phyloP scores from a whole-genome alignment of 2,329 filamentous ascomycete species.

The Colletotrichum cuscutae region DNA sequence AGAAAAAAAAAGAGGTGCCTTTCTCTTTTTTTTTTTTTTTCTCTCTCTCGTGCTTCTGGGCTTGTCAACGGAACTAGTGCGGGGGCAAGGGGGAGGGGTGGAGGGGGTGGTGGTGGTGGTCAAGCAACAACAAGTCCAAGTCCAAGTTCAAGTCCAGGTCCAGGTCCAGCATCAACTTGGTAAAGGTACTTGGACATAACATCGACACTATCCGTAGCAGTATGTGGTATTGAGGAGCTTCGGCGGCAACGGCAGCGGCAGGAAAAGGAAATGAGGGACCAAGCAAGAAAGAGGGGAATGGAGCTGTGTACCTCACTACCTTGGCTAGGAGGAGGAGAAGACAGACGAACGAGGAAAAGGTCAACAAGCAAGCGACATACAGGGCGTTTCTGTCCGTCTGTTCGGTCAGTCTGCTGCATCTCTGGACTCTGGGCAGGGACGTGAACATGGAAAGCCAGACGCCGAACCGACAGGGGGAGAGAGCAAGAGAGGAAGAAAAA shows the following conservation, averaged over 20 bases:
- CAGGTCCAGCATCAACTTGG: slow-evolving; percentile 29
- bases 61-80: slow-evolving; percentile 32
- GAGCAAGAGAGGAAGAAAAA: slow-evolving; percentile 10
- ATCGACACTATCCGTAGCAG: slow-evolving; percentile 16
- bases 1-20: slow-evolving; percentile 52
- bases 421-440: slow-evolving; percentile 8
- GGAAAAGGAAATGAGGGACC: slow-evolving; percentile 45
- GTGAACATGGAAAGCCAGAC: slow-evolving; percentile 2
- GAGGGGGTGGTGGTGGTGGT: slow-evolving; percentile 29
- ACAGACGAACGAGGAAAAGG: slow-evolving; percentile 2
- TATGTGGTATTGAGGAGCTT: slow-evolving; percentile 23
- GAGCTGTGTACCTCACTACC: slow-evolving; percentile 32
- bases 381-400: slow-evolving; percentile 1
- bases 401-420: too few species aligned
- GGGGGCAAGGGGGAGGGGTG: slow-evolving; percentile 29
- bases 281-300: slow-evolving; percentile 39
- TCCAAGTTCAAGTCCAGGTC: neutral
- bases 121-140: slow-evolving; percentile 17
- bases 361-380: slow-evolving; percentile 1
- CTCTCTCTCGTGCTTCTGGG: neutral
- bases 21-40: neutral
- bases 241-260: slow-evolving; percentile 37
- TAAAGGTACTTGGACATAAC: slow-evolving; percentile 28
- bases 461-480: slow-evolving; percentile 1
- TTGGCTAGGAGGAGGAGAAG: slow-evolving; percentile 44